phyloP scores from a whole-genome alignment of 176 grass and related monocot genomes.

The Ananas comosus region DNA sequence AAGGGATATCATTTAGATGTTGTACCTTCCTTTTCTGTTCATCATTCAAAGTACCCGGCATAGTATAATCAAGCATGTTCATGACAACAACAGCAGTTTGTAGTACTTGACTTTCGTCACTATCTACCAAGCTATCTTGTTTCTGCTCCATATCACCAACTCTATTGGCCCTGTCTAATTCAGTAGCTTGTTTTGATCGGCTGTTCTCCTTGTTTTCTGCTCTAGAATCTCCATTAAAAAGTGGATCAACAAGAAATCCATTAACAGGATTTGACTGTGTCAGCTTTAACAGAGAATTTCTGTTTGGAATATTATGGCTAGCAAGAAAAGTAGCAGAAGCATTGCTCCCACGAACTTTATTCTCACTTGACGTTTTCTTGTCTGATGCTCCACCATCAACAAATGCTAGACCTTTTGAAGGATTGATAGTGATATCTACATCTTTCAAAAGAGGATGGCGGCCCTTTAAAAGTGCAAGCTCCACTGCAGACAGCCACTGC shows the following conservation, averaged over 20 bases:
- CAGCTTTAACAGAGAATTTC: constrained; percentile 2
- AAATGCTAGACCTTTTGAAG: constrained; percentile 71
- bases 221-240: constrained; percentile 29
- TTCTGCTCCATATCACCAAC: constrained; percentile 26
- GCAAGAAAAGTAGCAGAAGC: constrained; percentile 26
- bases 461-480: constrained; percentile 88
- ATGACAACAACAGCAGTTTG: constrained; percentile 71
- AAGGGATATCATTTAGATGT: neutral
- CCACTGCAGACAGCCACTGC: constrained; percentile 89
- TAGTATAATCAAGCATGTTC: constrained; percentile 92
- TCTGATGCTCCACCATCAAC: constrained; percentile 35
- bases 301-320: constrained; percentile 25
- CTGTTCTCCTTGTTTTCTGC: constrained; percentile 32
- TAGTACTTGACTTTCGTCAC: constrained; percentile 56
- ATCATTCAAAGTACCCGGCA: constrained; percentile 69
- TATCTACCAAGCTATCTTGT: constrained; percentile 33
- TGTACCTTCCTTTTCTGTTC: constrained; percentile 77
- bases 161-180: constrained; percentile 11
- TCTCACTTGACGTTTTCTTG: constrained; percentile 20
- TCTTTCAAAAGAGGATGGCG: constrained; percentile 94
- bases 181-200: constrained; percentile 22
- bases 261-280: constrained; percentile 22
- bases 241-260: constrained; percentile 46
- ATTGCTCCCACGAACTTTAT: constrained; percentile 19
- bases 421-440: constrained; percentile 69